Evolutionary conservation across 2,329 filamentous ascomycete species (phyloP), one percentile per base, ranked within the genome.

Genomic region (Fonsecaea erecta): DNA sequence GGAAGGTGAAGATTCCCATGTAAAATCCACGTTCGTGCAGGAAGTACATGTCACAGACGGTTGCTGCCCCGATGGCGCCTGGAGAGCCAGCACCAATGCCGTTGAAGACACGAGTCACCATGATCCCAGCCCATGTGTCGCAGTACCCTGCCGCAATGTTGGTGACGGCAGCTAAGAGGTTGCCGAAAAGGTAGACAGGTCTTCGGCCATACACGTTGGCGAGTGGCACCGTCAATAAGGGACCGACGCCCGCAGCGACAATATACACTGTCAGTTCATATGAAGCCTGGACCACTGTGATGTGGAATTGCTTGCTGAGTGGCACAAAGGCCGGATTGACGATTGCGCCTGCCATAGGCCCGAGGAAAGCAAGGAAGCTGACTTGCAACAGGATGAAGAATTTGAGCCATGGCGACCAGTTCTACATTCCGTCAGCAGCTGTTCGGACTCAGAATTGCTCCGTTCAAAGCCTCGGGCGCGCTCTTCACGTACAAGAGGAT

Each of bases 31-130:
- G 66, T 35, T 70, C 68, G 40, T 71, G 69, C 66, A 64, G 81
- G 30, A 90, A 80, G 71, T 86, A 90, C 46, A 90, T 79, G 70
- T 90, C 88, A 51, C 86, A 83, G 64, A 90, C 88, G 34, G 88
- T 84, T 70, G 88, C 84, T 0, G 87, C 85, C 30, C 85, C 82
- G 21, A 90, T 65, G 34, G 63, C 66, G 12, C 32, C 40, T 4
- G 77, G 21, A 90, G 75, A 18, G 8, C 67, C 65, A 11, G 57
- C 67, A 21, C 57, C 62, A 12, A 68, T 65, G 14, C 66, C 66
- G 18, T 64, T 66, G 30, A 70, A 69, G 12, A 52, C 67, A 12
- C 68, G 58, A 3, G 65, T 67, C 6, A 62, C 62, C 54, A 70
- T 64, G 7, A 70, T 60, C 11, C 64, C 65, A 9, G 65, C 32